These are phyloP conservation scores for Neofusicoccum cordaticola DNA, from an alignment of 2,329 filamentous ascomycete genomes.

Conservation along the genomic window DNA sequence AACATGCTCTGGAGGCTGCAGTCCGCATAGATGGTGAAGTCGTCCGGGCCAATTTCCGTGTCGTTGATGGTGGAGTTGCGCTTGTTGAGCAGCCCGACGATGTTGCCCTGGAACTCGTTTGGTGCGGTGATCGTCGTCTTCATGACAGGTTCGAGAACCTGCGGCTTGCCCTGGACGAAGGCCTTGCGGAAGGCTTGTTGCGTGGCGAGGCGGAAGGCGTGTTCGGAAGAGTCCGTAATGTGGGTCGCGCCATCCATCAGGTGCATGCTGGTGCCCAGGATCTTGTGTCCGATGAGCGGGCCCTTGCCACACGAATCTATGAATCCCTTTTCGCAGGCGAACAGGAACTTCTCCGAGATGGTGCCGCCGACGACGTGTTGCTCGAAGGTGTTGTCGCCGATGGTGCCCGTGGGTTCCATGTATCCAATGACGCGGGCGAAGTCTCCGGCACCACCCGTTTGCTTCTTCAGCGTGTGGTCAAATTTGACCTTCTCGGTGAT, in stretches of 20 bases:
- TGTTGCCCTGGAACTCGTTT: constrained; percentile 94
- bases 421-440: constrained; percentile 89
- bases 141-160: constrained; percentile 94
- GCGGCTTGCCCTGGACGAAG: constrained; percentile 75
- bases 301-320: constrained; percentile 77
- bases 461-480: constrained; percentile 92
- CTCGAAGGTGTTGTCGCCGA: constrained; percentile 79
- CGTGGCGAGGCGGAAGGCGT: constrained; percentile 90
- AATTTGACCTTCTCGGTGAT: constrained; percentile 77
- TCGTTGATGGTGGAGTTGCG: constrained; percentile 92
- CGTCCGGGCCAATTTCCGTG: constrained; percentile 88
- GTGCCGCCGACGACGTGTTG: constrained; percentile 82
- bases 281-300: constrained; percentile 86
- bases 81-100: constrained; percentile 95
- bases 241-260: constrained; percentile 96
- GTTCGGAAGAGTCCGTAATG: constrained; percentile 96
- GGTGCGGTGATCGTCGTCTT: constrained; percentile 96
- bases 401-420: constrained; percentile 77
- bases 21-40: constrained; percentile 89
- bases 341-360: constrained; percentile 94
- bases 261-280: constrained; percentile 86
- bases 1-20: constrained; percentile 97
- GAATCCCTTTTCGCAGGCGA: constrained; percentile 94
- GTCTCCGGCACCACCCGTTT: constrained; percentile 92
- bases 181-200: constrained; percentile 96